Conservation (phyloP, 2,329 filamentous ascomycete species). For the Ophiostoma sp. region DNA sequence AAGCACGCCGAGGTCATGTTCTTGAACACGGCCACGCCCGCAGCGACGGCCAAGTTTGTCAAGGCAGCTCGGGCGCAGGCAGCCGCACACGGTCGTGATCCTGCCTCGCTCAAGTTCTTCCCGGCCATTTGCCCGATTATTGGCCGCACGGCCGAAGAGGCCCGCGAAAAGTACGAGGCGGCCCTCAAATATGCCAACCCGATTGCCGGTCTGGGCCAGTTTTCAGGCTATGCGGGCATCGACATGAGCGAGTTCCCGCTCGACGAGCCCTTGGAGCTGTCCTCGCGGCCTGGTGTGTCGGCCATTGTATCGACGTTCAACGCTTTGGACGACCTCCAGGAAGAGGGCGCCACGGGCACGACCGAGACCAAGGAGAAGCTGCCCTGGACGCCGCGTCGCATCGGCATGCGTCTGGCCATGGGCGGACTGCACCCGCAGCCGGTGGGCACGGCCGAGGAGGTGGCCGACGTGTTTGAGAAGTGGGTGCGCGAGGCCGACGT, state of each 20-base stretch:
- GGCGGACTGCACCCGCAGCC: slow-evolving; percentile 36
- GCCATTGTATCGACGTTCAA: slow-evolving; percentile 25
- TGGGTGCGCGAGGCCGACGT: slow-evolving; percentile 70
- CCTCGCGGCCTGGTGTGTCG: neutral
- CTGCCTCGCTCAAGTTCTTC: slow-evolving; percentile 31
- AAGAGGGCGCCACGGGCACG: neutral
- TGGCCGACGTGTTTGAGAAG: slow-evolving; percentile 66
- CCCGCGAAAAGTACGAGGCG: slow-evolving; percentile 31
- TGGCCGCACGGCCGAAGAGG: slow-evolving; percentile 31
- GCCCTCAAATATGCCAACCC: slow-evolving; percentile 22
- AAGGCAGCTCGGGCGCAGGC: slow-evolving; percentile 24
- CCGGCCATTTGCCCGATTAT: slow-evolving; percentile 30
- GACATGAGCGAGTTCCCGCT: slow-evolving; percentile 32
- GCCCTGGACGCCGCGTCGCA: slow-evolving; percentile 26
- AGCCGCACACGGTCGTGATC: slow-evolving; percentile 28
- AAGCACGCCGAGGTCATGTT: slow-evolving; percentile 30
- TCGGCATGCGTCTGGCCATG: slow-evolving; percentile 30
- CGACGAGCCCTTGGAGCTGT: slow-evolving; percentile 31
- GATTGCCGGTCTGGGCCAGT: slow-evolving; percentile 32
- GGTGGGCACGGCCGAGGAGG: slow-evolving; percentile 65
- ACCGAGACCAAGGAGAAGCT: slow-evolving; percentile 2
- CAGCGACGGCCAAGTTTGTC: neutral
- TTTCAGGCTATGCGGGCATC: slow-evolving; percentile 33
- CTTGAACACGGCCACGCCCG: slow-evolving; percentile 20
- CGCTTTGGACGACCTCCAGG: slow-evolving; percentile 12